Conservation (phyloP, 306 rosid species). For the barrel medic (Medicago truncatula) region MtrunA17r5.0-ANR NC_053049.1:13907001-13907500, state of each 20-base stretch:
- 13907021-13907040: slow-evolving; percentile 28
- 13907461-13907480: background rate
- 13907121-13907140: background rate
- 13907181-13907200: background rate
- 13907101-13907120: slow-evolving; percentile 7
- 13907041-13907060: slow-evolving; percentile 28
- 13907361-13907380: background rate
- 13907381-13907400: background rate
- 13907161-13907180: background rate
- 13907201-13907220: background rate
- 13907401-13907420: background rate
- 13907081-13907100: slow-evolving; percentile 11
- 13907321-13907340: background rate
- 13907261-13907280: background rate
- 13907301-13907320: background rate
- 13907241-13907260: background rate
- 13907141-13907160: background rate
- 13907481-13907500: background rate
- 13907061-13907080: slow-evolving; percentile 10
- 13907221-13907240: background rate
- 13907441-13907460: background rate
- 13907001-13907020: slow-evolving; percentile 3
- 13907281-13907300: background rate
- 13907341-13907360: background rate
- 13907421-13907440: background rate